Evolutionary conservation across 106 monocot genomes (phyloP).

Genomic region (Posidonia australis): DNA sequence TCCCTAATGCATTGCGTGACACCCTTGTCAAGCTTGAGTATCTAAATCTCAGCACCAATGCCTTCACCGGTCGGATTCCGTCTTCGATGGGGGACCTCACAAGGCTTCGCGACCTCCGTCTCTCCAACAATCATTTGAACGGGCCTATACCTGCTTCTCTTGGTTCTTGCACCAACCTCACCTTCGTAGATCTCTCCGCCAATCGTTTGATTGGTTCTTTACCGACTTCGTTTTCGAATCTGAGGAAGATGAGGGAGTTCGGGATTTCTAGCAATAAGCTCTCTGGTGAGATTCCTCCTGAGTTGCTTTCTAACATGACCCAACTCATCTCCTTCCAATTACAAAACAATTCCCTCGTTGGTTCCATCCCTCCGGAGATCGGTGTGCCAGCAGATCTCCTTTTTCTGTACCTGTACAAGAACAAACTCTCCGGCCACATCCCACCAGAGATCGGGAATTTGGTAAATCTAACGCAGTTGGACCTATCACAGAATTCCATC

Average conservation of each 20-base stretch:
- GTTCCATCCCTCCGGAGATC: slow-evolving; percentile 31
- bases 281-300: slow-evolving; percentile 3
- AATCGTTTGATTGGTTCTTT: slow-evolving; percentile 15
- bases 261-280: slow-evolving; percentile 31
- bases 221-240: slow-evolving; percentile 7
- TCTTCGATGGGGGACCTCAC: slow-evolving; percentile 19
- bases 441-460: slow-evolving; percentile 40
- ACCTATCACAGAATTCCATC: slow-evolving; percentile 44
- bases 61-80: slow-evolving; percentile 48
- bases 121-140: slow-evolving; percentile 23
- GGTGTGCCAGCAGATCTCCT: slow-evolving; percentile 17
- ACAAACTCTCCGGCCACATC: slow-evolving; percentile 30
- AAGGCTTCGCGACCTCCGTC: slow-evolving; percentile 31
- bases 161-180: slow-evolving; percentile 41
- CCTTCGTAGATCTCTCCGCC: slow-evolving; percentile 23
- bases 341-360: slow-evolving; percentile 19
- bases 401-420: slow-evolving; percentile 25
- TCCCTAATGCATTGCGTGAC: slow-evolving; percentile 26
- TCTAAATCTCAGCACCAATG: slow-evolving; percentile 42
- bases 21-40: slow-evolving; percentile 29
- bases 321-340: too few relatives aligned
- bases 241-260: slow-evolving; percentile 18
- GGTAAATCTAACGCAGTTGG: slow-evolving; percentile 20
- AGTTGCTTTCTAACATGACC: too few relatives aligned
- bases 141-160: slow-evolving; percentile 43